Conservation (phyloP, 208 protist species). For the Blechomonas ayalai region DNA sequence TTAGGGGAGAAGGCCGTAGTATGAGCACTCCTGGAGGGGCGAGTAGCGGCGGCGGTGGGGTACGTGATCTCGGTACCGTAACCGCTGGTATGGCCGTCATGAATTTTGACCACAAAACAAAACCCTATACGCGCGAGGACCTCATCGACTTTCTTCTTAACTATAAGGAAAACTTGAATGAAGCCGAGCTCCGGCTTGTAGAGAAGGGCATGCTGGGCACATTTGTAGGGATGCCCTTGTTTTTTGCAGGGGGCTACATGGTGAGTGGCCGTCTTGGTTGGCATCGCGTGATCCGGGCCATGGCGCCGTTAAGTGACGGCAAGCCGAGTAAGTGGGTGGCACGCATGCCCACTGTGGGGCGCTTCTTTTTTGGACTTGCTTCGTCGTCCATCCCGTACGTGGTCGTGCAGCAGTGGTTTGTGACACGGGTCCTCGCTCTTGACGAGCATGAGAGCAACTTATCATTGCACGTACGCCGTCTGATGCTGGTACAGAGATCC, state of each 20-base stretch:
- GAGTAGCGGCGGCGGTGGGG: constrained; percentile 50
- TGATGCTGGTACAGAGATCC: constrained; percentile 72
- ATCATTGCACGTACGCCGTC: constrained; percentile 60
- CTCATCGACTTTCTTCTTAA: constrained; percentile 62
- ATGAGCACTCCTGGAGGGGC: constrained; percentile 14
- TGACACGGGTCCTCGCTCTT: constrained; percentile 52
- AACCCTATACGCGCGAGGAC: constrained; percentile 75
- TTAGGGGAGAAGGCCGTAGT: background rate
- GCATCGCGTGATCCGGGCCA: constrained; percentile 48
- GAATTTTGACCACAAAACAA: constrained; percentile 79
- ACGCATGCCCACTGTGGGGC: constrained; percentile 41
- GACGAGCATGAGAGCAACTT: constrained; percentile 62
- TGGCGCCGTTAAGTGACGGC: constrained; percentile 19
- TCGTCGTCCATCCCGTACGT: constrained; percentile 65
- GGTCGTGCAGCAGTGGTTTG: constrained; percentile 75
- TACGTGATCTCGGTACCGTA: constrained; percentile 77
- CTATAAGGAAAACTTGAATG: constrained; percentile 67
- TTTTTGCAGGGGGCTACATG: constrained; percentile 42
- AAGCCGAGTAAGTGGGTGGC: constrained; percentile 12
- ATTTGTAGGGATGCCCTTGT: constrained; percentile 53
- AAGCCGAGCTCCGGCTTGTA: constrained; percentile 51
- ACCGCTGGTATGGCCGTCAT: constrained; percentile 78
- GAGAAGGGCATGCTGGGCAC: constrained; percentile 59
- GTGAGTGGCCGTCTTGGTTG: constrained; percentile 53
- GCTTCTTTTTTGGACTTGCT: constrained; percentile 41